Evolutionary conservation across 2,329 filamentous ascomycete species (phyloP), one percentile per base, ranked within the genome.

Genomic region (Colletotrichum sp.): DNA sequence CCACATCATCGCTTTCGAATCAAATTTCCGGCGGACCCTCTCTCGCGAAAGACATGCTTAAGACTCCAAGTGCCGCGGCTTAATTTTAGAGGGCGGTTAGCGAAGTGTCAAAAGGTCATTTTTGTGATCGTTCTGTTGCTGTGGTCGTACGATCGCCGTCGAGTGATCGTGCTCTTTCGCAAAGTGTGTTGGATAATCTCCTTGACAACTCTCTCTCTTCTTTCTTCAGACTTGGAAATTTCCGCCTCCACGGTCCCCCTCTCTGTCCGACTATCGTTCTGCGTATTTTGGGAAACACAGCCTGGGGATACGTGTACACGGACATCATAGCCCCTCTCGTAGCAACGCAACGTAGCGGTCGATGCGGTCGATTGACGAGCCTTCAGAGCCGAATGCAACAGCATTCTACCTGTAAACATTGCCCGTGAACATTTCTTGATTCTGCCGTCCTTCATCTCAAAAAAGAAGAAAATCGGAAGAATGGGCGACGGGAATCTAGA

Each of bases 251-350:
- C 2, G 0, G n/a, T 21, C n/a, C 44, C 1, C n/a, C 10, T 52
- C 44, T 52, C 10, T 13, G 0, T 13, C 44, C 10, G 10, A 52
- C 2, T 0, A 52, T 52, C 44, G 6, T 52, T 0, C 44, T 52
- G 44, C 44, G 1, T 52, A 52, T 52, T 52, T 52, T 52, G 44
- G 44, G 44, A 52, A 52, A 21, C 44, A 52, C 44, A 21, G 44
- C 44, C n/a, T 21, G n/a, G 12, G 10, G 0, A 52, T 21, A 8
- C 44, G 44, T 21, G 44, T 52, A 52, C 44, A 52, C 12, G 13
- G 44, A 52, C n/a, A 52, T 52, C n/a, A 13, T 0, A 0, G n/a
- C 44, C n/a, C 10, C 6, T 8, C 6, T 5, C 3, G 1, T 3
- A 21, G 44, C n/a, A 52, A 52, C 13, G 44, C 44, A 52, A 52